These are phyloP conservation scores for Thermothelomyces thermophilus DNA, from an alignment of 2,329 filamentous ascomycete genomes.

Conservation along the genomic window DNA sequence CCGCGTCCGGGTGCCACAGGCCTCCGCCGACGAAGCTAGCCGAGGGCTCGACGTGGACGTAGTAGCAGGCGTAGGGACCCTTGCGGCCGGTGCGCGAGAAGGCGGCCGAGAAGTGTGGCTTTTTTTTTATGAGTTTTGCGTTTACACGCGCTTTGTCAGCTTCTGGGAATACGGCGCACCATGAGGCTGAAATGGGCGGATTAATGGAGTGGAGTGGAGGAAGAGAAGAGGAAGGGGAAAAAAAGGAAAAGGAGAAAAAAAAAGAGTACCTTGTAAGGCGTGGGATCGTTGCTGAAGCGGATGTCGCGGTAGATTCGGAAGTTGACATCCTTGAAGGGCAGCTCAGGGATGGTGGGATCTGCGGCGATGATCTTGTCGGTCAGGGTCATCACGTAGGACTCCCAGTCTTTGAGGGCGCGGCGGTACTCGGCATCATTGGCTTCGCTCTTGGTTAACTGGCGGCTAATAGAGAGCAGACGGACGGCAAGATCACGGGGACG, in stretches of 20 bases:
- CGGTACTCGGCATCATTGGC: slow-evolving; percentile 77
- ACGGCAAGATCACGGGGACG: too few species aligned
- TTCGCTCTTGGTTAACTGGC: slow-evolving; percentile 32
- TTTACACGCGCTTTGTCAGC: too few species aligned
- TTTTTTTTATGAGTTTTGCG: background rate
- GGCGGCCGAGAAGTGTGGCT: slow-evolving; percentile 73
- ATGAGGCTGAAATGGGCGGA: too few species aligned
- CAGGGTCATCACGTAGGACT: slow-evolving; percentile 66
- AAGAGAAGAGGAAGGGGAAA: too few species aligned
- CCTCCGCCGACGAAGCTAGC: slow-evolving; percentile 72
- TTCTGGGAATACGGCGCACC: background rate
- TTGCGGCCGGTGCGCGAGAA: slow-evolving; percentile 86
- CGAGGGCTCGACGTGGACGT: slow-evolving; percentile 71
- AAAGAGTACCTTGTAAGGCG: slow-evolving; percentile 70
- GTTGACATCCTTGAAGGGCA: slow-evolving; percentile 78
- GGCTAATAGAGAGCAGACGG: too few species aligned
- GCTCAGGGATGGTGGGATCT: slow-evolving; percentile 78
- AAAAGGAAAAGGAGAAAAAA: background rate
- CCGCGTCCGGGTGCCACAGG: slow-evolving; percentile 69
- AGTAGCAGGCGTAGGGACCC: slow-evolving; percentile 82
- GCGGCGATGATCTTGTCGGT: slow-evolving; percentile 62
- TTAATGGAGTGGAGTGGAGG: too few species aligned
- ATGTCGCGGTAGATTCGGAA: slow-evolving; percentile 86
- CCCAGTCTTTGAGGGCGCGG: slow-evolving; percentile 71
- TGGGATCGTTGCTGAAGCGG: slow-evolving; percentile 75